Evolutionary conservation across 2,329 filamentous ascomycete species (phyloP).

Genomic region (Balansia obtecta): DNA sequence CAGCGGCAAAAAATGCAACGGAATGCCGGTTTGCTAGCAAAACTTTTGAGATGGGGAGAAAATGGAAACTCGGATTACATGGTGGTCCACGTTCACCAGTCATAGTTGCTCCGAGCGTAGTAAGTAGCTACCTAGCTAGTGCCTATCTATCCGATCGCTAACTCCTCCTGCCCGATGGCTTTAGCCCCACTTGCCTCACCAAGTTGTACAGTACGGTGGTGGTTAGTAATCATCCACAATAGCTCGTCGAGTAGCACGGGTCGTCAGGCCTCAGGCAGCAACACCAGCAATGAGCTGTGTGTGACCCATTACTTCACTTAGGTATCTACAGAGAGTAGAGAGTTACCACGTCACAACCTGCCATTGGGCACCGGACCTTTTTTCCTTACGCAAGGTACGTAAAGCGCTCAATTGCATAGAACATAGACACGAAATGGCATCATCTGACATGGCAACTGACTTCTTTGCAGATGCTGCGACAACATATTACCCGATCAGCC

Average conservation of each 20-base stretch:
- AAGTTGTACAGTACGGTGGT: neutral
- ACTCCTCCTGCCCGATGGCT: neutral
- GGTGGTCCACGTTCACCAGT: constrained; percentile 1
- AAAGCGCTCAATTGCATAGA: neutral
- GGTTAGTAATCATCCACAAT: neutral
- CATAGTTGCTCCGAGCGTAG: neutral
- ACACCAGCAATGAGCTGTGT: neutral
- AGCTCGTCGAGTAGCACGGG: neutral
- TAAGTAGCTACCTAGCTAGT: too few relatives aligned
- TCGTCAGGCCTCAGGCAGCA: constrained; percentile 22
- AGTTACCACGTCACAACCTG: constrained; percentile 13
- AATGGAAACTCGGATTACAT: constrained; percentile 12
- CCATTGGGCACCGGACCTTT: constrained; percentile 23
- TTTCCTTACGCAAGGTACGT: constrained; percentile 17
- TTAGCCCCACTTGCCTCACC: neutral
- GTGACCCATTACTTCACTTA: neutral
- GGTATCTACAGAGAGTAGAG: neutral
- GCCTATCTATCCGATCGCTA: neutral
- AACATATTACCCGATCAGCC: constrained; percentile 42
- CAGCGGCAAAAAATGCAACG: constrained; percentile 30
- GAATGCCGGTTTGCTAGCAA: constrained; percentile 36
- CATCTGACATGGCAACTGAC: neutral
- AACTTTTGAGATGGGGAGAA: constrained; percentile 31
- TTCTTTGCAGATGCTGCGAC: constrained; percentile 43
- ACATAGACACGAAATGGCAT: neutral